Base-by-base conservation (phyloP, 1,284 basidiomycete species). In the Rhodotorula sp. region DNA sequence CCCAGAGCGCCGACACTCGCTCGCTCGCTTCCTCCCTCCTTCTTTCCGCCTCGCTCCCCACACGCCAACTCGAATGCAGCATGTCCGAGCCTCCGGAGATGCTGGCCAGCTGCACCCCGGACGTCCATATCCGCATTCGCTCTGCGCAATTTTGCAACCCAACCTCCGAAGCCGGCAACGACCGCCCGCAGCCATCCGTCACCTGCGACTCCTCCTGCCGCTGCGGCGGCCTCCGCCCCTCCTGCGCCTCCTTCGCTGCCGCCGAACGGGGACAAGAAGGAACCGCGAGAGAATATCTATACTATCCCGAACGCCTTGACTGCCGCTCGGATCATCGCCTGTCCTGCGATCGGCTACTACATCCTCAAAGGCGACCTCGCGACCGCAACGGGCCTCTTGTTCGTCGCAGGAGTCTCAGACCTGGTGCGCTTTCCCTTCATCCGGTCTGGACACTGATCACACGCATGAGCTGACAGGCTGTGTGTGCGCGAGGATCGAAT, bases 291-390 rank as follows among this genome's bases (percentile, higher is more conserved):
- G 83, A 95, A 97, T 78, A 94, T 97, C 62, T 96, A 96, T 82
- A 99, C 96, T 0, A 79, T 97, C 51, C 96, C 96, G 0, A 99
- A 99, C 81, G 80, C 93, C 6, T 85, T 99, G 62, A 99, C 96
- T 3, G 79, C 89, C 20, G 92, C 91, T 3, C 87, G 96, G 48
- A 94, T 99, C 74, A 79, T 88, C 23, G 87, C 93, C 0, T 97
- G 93, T 79, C 96, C 97, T 6, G 85, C 91, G 48, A 87, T 99
- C 43, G 96, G 92, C 20, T 97, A 91, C 86, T 87, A 90, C n/a
- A 91, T 99, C 69, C 80, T 97, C n/a, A 83, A 92, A 63, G 90
- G 90, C 69, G 86, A 97, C 77, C 93, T 91, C 79, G 82, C 86
- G 57, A 82, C 89, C 58, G 95, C 95, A 7, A 91, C 93, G 0